Evolutionary conservation across 805 yeast species (phyloP).

Genomic region (Cyberlindnera suaveolens): DNA sequence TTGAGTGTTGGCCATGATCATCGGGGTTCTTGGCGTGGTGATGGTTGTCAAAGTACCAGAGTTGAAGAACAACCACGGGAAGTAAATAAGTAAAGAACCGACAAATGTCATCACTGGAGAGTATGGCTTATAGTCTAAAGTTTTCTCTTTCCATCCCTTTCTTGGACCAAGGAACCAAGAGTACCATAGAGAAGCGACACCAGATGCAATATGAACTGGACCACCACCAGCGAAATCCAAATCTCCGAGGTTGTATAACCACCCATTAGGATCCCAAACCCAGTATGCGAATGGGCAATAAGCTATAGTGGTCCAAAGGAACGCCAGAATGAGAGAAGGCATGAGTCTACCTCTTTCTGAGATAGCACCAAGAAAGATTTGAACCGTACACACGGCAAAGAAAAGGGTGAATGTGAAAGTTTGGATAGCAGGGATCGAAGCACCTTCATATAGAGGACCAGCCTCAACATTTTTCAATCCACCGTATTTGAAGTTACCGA

Average conservation of each 20-base stretch:
- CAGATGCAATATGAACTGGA: constrained; percentile 90
- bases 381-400: constrained; percentile 83
- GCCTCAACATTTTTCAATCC: constrained; percentile 66
- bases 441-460: constrained; percentile 72
- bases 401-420: constrained; percentile 81
- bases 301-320: constrained; percentile 83
- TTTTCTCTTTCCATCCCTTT: constrained; percentile 33
- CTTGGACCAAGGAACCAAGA: constrained; percentile 76
- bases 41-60: constrained; percentile 75
- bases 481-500: constrained; percentile 74
- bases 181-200: constrained; percentile 84
- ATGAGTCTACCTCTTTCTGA: constrained; percentile 89
- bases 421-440: constrained; percentile 41
- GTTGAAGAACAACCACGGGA: constrained; percentile 97
- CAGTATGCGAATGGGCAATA: constrained; percentile 92
- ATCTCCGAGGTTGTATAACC: constrained; percentile 91
- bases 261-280: constrained; percentile 92
- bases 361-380: constrained; percentile 84
- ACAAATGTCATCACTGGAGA: constrained; percentile 84
- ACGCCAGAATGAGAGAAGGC: constrained; percentile 74
- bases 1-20: constrained; percentile 88
- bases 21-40: constrained; percentile 77
- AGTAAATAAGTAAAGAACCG: constrained; percentile 82
- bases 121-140: constrained; percentile 79
- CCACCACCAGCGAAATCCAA: constrained; percentile 99